Conservation (phyloP, 257 asterid species). For the Solanum rostratum region DNA sequence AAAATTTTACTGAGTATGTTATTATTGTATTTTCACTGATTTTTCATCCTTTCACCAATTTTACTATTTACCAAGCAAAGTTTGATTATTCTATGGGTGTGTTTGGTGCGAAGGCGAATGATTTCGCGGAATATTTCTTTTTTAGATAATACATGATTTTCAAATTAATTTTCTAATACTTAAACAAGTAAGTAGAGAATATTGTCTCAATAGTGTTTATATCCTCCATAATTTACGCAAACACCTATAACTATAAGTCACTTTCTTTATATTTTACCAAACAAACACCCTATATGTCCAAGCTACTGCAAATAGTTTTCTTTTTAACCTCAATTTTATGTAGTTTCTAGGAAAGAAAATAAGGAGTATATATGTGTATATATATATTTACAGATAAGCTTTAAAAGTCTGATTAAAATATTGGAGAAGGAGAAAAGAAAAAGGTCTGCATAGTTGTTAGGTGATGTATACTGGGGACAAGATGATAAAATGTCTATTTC, state of each 20-base stretch:
- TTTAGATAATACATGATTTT: too few species aligned
- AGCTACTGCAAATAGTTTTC: background rate
- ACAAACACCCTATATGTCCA: background rate
- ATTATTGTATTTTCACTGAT: background rate
- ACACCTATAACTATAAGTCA: background rate
- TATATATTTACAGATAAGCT: background rate
- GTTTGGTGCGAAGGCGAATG: background rate
- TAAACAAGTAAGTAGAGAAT: background rate
- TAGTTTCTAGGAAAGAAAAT: background rate
- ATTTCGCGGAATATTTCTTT: too few species aligned
- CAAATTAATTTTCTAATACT: background rate
- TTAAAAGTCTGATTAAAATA: background rate
- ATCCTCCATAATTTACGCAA: background rate
- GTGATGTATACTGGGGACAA: conserved; percentile 28
- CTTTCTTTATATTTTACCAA: background rate
- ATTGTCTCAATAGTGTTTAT: background rate
- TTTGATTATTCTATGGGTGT: background rate
- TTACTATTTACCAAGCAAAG: background rate
- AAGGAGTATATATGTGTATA: background rate
- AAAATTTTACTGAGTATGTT: too few species aligned
- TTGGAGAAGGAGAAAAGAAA: background rate
- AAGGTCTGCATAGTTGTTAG: conserved; percentile 20
- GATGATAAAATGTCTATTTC: conserved; percentile 17
- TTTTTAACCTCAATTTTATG: background rate
- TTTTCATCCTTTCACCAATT: background rate